Base-by-base conservation (phyloP, 345 rosid genomes). In the Lepidium didymum region DNA sequence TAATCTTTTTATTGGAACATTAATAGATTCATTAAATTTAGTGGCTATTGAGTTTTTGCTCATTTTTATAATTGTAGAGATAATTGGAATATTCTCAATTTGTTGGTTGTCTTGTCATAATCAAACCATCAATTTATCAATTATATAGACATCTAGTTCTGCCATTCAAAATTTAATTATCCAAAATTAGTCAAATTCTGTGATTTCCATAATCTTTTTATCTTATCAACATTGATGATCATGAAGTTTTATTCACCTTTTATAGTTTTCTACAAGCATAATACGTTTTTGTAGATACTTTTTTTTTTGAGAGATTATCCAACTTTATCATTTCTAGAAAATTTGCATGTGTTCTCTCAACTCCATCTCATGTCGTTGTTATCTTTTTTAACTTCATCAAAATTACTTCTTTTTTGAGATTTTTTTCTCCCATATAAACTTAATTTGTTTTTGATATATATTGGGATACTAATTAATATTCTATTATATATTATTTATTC, bases 21-120 rank as follows among this genome's bases (percentile, higher is more conserved):
- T 36, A 25, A 46, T 35, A 72, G 15, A 44, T 37, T 63, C 51
- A 37, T 64, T 62, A 6, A 15, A n/a, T 21, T 55, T 37, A 46
- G 76, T 56, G 70, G 64, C 57, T 72, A 46, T 18, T 56, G 58
- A 56, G 52, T 46, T 72, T 55, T 58, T 13, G 10, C 8, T 55
- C 16, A 10, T 54, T 56, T 72, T 45, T 47, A 44, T 37, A 35
- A 56, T 27, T 25, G 27, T 55, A 63, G 16, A 25, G 52, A 56
- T 54, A 47, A 29, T 64, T 37, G 44, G 70, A 64, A 72, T 56
- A 46, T 64, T 72, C 42, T 44, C 18, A 46, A 10, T 37, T 4
- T 29, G 58, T 72, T 64, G 42, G 50, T 45, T 63, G 69, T 35
- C 51, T 55, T 40, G 58, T 63, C 51, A 35, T 54, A 55, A 29